A percentile compares a stretch with the other conserved stretches of the same genome.
These are phyloP conservation scores for Xylariaceae sp. DNA, from an alignment of 2,329 filamentous ascomycete genomes.

Conservation along the genomic window DNA sequence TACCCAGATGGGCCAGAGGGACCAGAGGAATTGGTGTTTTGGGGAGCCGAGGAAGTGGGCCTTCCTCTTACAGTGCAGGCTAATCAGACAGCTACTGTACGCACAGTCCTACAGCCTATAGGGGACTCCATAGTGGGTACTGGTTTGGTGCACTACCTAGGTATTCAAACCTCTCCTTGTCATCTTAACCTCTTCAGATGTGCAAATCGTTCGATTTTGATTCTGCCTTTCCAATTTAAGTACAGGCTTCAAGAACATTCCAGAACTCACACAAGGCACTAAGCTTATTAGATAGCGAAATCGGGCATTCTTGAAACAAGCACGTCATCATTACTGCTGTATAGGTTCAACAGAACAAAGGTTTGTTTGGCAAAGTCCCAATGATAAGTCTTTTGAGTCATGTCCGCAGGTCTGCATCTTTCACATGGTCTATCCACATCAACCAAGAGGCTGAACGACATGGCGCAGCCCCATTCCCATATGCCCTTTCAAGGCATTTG, in stretches of 20 bases:
- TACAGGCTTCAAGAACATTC: too few relatives aligned
- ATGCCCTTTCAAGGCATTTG: constrained; percentile 12
- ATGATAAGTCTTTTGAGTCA: constrained; percentile 2
- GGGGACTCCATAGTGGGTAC: too few relatives aligned
- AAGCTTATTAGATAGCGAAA: not conserved
- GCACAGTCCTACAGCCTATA: too few relatives aligned
- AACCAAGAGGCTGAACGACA: constrained; percentile 24
- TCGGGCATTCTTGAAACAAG: not conserved
- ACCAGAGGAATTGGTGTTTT: not conserved
- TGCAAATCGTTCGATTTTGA: too few relatives aligned
- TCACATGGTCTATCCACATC: constrained; percentile 11
- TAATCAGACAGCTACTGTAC: not conserved
- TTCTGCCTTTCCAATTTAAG: too few relatives aligned
- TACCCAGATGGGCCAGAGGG: not conserved
- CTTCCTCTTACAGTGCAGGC: not conserved
- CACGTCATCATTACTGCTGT: constrained; percentile 17
- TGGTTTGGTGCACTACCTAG: too few relatives aligned
- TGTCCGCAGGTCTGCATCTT: constrained; percentile 17
- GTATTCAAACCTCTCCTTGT: too few relatives aligned
- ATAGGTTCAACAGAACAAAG: constrained; percentile 1
- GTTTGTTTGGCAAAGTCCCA: constrained; percentile 20
- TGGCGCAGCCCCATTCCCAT: constrained; percentile 10
- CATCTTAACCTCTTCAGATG: too few relatives aligned
- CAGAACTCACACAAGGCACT: constrained; percentile 20
- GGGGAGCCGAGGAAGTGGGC: not conserved